These are phyloP conservation scores for Trypanosoma boissoni DNA, from an alignment of 208 protist genomes.

Conservation along the genomic window DNA sequence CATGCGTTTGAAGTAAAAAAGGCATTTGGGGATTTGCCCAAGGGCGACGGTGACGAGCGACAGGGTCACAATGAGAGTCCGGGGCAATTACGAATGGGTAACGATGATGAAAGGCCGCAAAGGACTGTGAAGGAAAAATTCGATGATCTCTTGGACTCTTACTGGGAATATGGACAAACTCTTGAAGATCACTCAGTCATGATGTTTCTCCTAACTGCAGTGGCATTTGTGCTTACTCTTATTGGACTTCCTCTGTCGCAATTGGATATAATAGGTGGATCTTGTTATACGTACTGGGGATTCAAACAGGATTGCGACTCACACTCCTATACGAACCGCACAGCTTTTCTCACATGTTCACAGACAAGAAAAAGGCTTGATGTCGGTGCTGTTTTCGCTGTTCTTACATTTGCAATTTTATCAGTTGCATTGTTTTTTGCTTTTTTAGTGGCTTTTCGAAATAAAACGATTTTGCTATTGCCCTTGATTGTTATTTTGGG, in stretches of 20 bases:
- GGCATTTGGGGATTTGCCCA: too few species aligned
- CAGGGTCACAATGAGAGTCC: too few species aligned
- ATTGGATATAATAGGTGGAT: conserved; percentile 29
- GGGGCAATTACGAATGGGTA: too few species aligned
- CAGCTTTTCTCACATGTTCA: conserved; percentile 33
- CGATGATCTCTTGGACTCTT: conserved; percentile 14
- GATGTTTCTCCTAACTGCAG: conserved; percentile 31
- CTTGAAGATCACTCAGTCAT: conserved; percentile 22
- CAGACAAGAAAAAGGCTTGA: conserved; percentile 30
- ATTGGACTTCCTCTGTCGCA: conserved; percentile 52
- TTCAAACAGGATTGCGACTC: conserved; percentile 69
- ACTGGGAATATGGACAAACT: not conserved
- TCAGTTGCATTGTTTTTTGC: conserved; percentile 24
- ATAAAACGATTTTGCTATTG: not conserved
- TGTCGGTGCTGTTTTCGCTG: conserved; percentile 56
- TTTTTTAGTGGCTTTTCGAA: conserved; percentile 24
- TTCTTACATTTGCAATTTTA: conserved; percentile 45
- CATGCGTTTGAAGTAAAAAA: too few species aligned
- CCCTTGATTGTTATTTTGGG: conserved; percentile 32
- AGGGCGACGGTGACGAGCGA: too few species aligned
- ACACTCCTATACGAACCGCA: conserved; percentile 32
- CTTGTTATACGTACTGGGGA: conserved; percentile 78
- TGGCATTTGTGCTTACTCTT: conserved; percentile 37
- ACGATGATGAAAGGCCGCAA: too few species aligned
- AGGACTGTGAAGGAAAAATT: too few species aligned